A percentile compares a stretch with the other conserved stretches of the same genome.
phyloP scores from a whole-genome alignment of 2,329 filamentous ascomycete genomes.

The Blastomyces parvus region DNA sequence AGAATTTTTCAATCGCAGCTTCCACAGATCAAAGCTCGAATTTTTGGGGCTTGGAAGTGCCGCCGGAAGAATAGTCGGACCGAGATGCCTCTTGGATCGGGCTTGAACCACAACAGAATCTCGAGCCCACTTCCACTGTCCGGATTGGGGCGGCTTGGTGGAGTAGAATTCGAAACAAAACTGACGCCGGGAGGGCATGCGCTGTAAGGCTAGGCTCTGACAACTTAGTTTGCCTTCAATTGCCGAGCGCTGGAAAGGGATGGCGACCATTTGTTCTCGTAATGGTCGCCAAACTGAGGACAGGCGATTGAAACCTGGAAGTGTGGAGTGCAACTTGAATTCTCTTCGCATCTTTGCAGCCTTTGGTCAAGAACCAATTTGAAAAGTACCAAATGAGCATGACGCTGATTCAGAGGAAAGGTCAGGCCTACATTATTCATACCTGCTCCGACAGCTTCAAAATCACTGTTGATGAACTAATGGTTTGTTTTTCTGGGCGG shows the following conservation, averaged over 20 bases:
- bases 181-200: too few species aligned
- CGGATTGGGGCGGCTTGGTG: too few species aligned
- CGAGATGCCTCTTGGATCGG: too few species aligned
- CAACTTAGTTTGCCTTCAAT: not conserved
- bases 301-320: too few species aligned
- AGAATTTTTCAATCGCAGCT: not conserved
- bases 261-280: not conserved
- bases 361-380: not conserved
- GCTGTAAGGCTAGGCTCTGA: not conserved
- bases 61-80: slow-evolving; percentile 3
- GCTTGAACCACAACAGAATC: too few species aligned
- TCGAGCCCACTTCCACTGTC: too few species aligned
- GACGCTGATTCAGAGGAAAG: not conserved
- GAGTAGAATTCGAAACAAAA: too few species aligned
- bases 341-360: not conserved
- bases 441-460: too few species aligned
- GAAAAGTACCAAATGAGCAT: not conserved
- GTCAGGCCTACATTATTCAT: too few species aligned
- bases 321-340: not conserved
- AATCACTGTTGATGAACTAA: too few species aligned
- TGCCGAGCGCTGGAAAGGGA: not conserved
- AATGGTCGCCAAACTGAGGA: not conserved
- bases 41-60: slow-evolving; percentile 4
- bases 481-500: not conserved
- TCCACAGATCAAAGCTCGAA: not conserved